Conservation (phyloP, 495 filamentous ascomycete genomes). For the Tirmania nivea region DNA sequence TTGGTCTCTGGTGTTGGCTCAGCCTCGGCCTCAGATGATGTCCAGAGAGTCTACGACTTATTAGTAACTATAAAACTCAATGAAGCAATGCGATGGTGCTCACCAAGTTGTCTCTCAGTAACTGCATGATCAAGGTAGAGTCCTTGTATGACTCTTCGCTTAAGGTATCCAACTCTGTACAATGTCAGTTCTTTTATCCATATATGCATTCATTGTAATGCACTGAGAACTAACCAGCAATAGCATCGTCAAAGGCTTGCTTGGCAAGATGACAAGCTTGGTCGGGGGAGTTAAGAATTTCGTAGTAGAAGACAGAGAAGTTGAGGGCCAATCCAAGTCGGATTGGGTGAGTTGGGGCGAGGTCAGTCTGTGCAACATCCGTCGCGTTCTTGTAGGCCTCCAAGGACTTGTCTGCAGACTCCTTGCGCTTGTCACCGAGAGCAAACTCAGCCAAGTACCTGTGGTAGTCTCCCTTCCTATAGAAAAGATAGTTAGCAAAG, state of each 20-base stretch:
- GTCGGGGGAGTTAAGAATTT: slow-evolving; percentile 97
- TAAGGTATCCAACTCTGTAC: slow-evolving; percentile 81
- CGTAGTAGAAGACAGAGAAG: slow-evolving; percentile 99
- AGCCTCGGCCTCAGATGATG: slow-evolving; percentile 89
- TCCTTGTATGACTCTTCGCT: slow-evolving; percentile 99
- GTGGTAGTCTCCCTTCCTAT: slow-evolving; percentile 99
- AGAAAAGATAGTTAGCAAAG: slow-evolving; percentile 15
- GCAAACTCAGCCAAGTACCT: slow-evolving; percentile 98
- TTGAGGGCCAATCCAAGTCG: slow-evolving; percentile 94
- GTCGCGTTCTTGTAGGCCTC: slow-evolving; percentile 98
- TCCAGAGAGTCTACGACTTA: slow-evolving; percentile 75
- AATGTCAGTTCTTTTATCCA: slow-evolving; percentile 10
- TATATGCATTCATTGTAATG: not conserved
- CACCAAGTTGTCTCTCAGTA: slow-evolving; percentile 96
- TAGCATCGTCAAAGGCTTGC: slow-evolving; percentile 98
- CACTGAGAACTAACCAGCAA: slow-evolving; percentile 48
- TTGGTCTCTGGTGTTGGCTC: slow-evolving; percentile 38
- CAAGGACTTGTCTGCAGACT: slow-evolving; percentile 83
- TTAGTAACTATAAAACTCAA: slow-evolving; percentile 12
- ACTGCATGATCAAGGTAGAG: slow-evolving; percentile 98
- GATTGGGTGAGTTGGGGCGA: slow-evolving; percentile 96
- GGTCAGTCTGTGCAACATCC: slow-evolving; percentile 92
- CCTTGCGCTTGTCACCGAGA: slow-evolving; percentile 91
- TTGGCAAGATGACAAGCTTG: slow-evolving; percentile 98
- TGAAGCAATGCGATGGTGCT: slow-evolving; percentile 21